Conservation (phyloP, 2,329 filamentous ascomycete species). For the Fusarium staphyleae region DNA sequence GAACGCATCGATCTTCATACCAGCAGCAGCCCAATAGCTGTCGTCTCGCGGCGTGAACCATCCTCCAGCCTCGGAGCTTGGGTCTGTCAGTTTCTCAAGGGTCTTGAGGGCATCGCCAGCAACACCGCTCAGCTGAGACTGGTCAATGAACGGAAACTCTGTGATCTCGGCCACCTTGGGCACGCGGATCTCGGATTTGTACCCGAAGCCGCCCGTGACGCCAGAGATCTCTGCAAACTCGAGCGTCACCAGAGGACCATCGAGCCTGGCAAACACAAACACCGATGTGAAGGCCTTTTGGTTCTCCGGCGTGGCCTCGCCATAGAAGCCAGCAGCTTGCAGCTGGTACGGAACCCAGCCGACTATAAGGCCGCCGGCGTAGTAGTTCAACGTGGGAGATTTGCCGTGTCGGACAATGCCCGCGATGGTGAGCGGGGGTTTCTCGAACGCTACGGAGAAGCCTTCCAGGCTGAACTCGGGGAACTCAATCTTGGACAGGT, state of each 20-base stretch:
- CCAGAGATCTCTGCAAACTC: slow-evolving; percentile 49
- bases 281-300: slow-evolving; percentile 40
- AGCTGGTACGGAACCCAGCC: slow-evolving; percentile 47
- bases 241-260: slow-evolving; percentile 49
- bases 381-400: slow-evolving; percentile 40
- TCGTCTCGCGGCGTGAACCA: slow-evolving; percentile 45
- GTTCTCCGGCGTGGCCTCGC: slow-evolving; percentile 25
- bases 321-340: slow-evolving; percentile 51
- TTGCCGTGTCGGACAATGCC: slow-evolving; percentile 46
- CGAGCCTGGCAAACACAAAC: slow-evolving; percentile 49
- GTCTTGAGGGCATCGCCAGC: too few species aligned
- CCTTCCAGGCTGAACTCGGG: slow-evolving; percentile 46
- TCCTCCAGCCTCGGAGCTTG: too few species aligned
- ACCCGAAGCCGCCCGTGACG: slow-evolving; percentile 50
- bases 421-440: slow-evolving; percentile 47
- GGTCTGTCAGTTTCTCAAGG: too few species aligned
- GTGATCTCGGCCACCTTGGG: slow-evolving; percentile 39
- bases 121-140: too few species aligned
- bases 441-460: slow-evolving; percentile 44
- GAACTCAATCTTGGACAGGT: too few species aligned
- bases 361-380: slow-evolving; percentile 48
- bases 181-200: slow-evolving; percentile 45
- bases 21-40: slow-evolving; percentile 49
- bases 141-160: slow-evolving; percentile 32
- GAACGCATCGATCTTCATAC: slow-evolving; percentile 49